phyloP scores from a whole-genome alignment of 495 filamentous ascomycete genomes.

The Aspergillus ellipticus region DNA sequence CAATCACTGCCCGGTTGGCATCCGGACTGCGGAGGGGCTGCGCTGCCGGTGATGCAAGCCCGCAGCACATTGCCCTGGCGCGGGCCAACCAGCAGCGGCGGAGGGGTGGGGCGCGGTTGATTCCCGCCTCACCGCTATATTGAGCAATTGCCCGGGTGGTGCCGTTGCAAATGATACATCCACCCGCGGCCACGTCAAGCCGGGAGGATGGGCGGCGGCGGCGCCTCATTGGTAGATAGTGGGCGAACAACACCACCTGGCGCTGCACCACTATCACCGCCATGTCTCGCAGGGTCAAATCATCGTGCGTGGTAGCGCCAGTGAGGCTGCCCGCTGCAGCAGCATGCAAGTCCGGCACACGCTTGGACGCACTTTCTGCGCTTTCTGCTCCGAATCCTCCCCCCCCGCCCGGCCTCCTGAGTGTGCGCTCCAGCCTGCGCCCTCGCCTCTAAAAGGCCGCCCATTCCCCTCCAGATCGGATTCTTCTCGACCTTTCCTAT shows the following conservation, averaged over 20 bases:
- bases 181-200: constrained; percentile 21
- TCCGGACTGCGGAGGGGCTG: constrained; percentile 5
- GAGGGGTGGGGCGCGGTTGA: constrained; percentile 11
- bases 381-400: constrained; percentile 15
- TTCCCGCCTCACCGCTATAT: constrained; percentile 34
- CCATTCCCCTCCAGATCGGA: constrained; percentile 19
- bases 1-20: constrained; percentile 8
- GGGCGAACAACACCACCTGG: constrained; percentile 13
- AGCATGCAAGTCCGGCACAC: constrained; percentile 31
- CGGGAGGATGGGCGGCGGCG: neutral
- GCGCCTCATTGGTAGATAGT: constrained; percentile 12
- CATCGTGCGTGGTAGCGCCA: constrained; percentile 25
- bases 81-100: neutral
- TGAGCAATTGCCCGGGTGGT: constrained; percentile 10
- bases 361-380: constrained; percentile 26
- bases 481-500: constrained; percentile 13
- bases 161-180: constrained; percentile 5
- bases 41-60: constrained; percentile 10
- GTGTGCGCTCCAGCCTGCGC: neutral
- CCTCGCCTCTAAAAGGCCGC: constrained; percentile 25
- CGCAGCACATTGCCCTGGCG: neutral
- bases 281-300: constrained; percentile 24
- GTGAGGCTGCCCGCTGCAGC: constrained; percentile 28
- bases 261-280: constrained; percentile 30
- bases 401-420: constrained; percentile 2